Base-by-base conservation (phyloP, 805 yeast species). In the Yamadazyma sp. region DNA sequence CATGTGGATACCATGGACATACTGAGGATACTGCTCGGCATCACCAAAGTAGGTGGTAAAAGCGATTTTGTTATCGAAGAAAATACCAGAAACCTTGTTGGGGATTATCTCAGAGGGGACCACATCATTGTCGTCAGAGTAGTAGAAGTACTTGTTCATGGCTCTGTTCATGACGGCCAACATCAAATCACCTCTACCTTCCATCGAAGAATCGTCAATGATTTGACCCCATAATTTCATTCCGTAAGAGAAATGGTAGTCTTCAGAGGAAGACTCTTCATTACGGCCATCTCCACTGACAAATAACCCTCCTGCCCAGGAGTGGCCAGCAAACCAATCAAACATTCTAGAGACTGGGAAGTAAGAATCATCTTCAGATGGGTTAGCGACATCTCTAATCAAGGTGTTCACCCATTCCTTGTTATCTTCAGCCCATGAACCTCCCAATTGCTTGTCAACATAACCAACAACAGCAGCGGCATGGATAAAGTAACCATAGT, bases 391-490 rank as follows among this genome's bases (percentile, higher is more conserved):
- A 57, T 83, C 90, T 60, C 89, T 73, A 17, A 80, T 59, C 39
- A 83, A 66, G 11, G 75, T 58, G 40, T 77, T 77, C 14, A 78
- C 84, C 78, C 84, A 82, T 18, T 64, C 67, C 49, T 63, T 64
- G 15, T 69, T 63, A 19, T 60, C 56, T 31, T 55, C 44, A 5
- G 78, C 68, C 85, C 86, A 81, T 6, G 68, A 54, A 32, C 80
- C 79, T 15, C 75, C 77, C 57, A 37, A 64, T 43, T 42, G 65
- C 65, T 32, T 44, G 54, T 86, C 95, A 12, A 81, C 77, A 38
- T 77, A 58, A n/a, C 82, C 90, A 31, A 85, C 75, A 14, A 84
- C 66, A 1, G 95, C 89, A 5, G 95, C 95, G 1, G 95, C 84
- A 55, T 85, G 90, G 32, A 86, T 71, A 48, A 79, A 82, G 59